Conservation (phyloP, 768 basidiomycete genomes). For the Serendipita sp. region DNA sequence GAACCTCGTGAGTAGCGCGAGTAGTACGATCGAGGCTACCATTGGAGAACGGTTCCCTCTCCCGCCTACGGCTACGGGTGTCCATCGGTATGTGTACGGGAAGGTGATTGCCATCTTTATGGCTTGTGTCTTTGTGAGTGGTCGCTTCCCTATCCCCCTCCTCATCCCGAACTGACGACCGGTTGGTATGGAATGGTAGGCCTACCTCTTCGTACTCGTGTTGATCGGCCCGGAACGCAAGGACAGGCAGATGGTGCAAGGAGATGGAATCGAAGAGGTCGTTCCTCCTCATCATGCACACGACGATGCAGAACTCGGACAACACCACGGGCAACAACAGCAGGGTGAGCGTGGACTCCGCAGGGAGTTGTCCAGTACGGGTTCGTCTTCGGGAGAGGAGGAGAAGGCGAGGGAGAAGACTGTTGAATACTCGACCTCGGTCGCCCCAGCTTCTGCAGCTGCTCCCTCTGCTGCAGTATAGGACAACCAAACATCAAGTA, state of each 20-base stretch:
- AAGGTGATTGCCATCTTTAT: slow-evolving; percentile 5
- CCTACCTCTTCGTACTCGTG: not conserved
- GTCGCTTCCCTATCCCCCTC: not conserved
- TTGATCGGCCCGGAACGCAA: slow-evolving; percentile 1
- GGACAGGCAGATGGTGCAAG: not conserved
- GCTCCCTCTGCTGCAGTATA: too few species aligned
- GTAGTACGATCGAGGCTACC: not conserved
- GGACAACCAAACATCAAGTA: too few species aligned
- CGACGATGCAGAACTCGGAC: too few species aligned
- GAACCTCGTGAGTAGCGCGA: slow-evolving; percentile 26
- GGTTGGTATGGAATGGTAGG: not conserved
- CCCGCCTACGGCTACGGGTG: not conserved
- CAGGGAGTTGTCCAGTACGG: too few species aligned
- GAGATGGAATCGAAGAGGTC: slow-evolving; percentile 2
- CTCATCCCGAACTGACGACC: not conserved
- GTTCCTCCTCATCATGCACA: too few species aligned
- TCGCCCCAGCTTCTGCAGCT: too few species aligned
- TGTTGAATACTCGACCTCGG: too few species aligned
- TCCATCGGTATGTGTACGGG: not conserved
- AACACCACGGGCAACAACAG: too few species aligned
- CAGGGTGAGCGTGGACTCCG: too few species aligned
- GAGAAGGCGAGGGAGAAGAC: too few species aligned
- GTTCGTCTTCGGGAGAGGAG: too few species aligned
- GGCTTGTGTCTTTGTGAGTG: slow-evolving; percentile 3
- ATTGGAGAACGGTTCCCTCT: slow-evolving; percentile 2